Percentiles rank a stretch among this genome's conserved stretches.
Conservation (phyloP, 2,329 filamentous ascomycete genomes). For the Chaetomium olivaceum region DNA sequence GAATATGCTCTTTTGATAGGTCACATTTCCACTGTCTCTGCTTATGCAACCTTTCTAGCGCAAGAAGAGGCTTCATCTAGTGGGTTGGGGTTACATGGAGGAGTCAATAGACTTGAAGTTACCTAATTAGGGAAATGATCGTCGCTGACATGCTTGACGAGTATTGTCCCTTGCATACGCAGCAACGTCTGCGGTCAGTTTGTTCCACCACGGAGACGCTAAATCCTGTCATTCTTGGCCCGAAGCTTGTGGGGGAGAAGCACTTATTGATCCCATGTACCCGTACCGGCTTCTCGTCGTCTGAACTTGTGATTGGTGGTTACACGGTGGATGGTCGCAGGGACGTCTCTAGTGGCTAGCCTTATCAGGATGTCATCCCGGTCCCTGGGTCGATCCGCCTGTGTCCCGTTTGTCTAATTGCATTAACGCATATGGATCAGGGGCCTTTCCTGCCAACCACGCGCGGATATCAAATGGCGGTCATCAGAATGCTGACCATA, state of each 20-base stretch:
- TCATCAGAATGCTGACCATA: neutral
- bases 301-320: neutral
- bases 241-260: neutral
- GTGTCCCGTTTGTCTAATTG: neutral
- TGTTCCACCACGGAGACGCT: neutral
- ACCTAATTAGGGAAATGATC: neutral
- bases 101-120: neutral
- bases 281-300: neutral
- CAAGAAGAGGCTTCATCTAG: neutral
- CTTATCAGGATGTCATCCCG: neutral
- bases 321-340: neutral
- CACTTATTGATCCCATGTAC: neutral
- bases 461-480: neutral
- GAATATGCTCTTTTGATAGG: neutral
- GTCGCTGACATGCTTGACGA: neutral
- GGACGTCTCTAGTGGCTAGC: neutral
- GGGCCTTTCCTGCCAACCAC: neutral
- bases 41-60: neutral
- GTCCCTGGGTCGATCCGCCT: neutral
- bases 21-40: neutral
- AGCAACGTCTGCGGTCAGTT: neutral
- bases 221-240: neutral
- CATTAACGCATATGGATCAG: neutral
- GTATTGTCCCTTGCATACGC: neutral
- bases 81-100: neutral